Conservation (phyloP, 1,284 basidiomycete genomes). For the Leccinum idahoense region DNA sequence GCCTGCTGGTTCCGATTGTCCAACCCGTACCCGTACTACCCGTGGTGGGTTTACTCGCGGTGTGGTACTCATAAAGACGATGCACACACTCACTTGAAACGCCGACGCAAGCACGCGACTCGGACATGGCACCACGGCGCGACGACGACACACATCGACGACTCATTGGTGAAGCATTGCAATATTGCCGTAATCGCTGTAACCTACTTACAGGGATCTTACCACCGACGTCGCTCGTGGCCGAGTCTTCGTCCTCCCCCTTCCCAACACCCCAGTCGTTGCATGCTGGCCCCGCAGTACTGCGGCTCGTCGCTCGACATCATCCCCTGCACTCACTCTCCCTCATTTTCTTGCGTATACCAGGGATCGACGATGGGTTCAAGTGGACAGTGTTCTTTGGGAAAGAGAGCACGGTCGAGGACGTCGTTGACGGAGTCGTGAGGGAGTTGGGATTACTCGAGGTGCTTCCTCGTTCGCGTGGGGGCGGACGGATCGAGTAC, state of each 20-base stretch:
- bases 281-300: slow-evolving; percentile 46
- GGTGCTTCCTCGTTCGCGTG: slow-evolving; percentile 54
- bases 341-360: slow-evolving; percentile 64
- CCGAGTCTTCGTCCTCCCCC: slow-evolving; percentile 49
- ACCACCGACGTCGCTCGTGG: slow-evolving; percentile 39
- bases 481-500: slow-evolving; percentile 55
- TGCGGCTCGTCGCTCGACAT: slow-evolving; percentile 71
- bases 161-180: background rate
- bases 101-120: no score
- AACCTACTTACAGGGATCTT: slow-evolving; percentile 47
- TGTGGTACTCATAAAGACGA: no score
- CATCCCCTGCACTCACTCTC: slow-evolving; percentile 55
- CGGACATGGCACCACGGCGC: no score
- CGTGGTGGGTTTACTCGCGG: no score
- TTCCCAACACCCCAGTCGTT: slow-evolving; percentile 70
- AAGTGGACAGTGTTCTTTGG: slow-evolving; percentile 62
- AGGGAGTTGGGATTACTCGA: slow-evolving; percentile 70
- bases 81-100: no score
- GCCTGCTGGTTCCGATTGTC: background rate
- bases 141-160: no score
- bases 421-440: slow-evolving; percentile 49
- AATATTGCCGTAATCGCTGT: background rate
- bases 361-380: slow-evolving; percentile 74
- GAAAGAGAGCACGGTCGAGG: slow-evolving; percentile 44
- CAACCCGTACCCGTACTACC: background rate